These are phyloP conservation scores for Colletotrichum magnum DNA, from an alignment of 2,329 filamentous ascomycete genomes.

Conservation along the genomic window DNA sequence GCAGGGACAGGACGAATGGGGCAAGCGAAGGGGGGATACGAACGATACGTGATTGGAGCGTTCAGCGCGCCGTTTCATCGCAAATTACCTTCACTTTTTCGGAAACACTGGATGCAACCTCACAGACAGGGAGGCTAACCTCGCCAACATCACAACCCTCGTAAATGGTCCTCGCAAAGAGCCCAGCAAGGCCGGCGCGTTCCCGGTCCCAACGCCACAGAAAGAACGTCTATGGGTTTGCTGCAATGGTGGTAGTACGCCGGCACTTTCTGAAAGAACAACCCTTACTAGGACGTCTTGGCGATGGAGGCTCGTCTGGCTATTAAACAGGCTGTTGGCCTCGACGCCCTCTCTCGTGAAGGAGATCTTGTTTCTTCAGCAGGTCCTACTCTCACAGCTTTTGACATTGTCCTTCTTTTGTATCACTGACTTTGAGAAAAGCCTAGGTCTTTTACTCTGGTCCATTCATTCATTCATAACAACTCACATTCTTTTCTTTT, in stretches of 20 bases:
- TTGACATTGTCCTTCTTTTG: constrained; percentile 13
- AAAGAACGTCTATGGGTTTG: background rate
- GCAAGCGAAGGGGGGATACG: background rate
- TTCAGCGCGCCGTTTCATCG: constrained; percentile 22
- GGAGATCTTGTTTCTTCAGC: background rate
- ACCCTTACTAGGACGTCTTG: constrained; percentile 23
- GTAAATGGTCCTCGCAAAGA: background rate
- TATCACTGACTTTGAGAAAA: constrained; percentile 5
- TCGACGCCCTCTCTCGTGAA: background rate
- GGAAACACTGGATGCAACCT: constrained; percentile 21
- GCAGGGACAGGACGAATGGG: constrained; percentile 20
- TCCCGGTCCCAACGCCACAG: constrained; percentile 7
- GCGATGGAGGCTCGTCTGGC: constrained; percentile 14
- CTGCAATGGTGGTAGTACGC: background rate
- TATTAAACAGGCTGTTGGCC: constrained; percentile 25
- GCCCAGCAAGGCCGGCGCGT: background rate
- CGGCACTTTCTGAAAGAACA: background rate
- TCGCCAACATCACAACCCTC: background rate
- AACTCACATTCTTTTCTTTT: constrained; percentile 2
- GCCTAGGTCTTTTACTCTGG: constrained; percentile 5
- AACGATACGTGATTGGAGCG: constrained; percentile 5
- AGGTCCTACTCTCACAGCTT: constrained; percentile 16
- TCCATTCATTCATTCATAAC: constrained; percentile 11
- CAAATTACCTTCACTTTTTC: constrained; percentile 26
- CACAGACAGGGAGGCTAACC: constrained; percentile 4